Evolutionary conservation across 2,329 filamentous ascomycete species (phyloP).

Genomic region (Colletotrichum sp.): DNA sequence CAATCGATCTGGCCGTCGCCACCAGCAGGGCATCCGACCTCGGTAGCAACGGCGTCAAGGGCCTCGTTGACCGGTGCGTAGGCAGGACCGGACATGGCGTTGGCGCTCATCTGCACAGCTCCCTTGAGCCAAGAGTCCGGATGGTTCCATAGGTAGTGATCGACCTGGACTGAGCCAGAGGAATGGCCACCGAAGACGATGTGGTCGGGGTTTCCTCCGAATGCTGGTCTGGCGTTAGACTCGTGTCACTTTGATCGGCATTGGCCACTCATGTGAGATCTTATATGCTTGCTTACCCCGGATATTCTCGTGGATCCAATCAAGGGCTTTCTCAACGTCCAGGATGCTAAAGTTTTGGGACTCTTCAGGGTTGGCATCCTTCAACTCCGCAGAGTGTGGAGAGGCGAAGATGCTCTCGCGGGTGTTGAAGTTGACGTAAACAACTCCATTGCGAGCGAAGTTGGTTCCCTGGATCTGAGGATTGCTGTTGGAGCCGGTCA

Average conservation of each 20-base stretch:
- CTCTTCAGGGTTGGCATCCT: constrained; percentile 28
- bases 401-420: constrained; percentile 49
- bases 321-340: constrained; percentile 41
- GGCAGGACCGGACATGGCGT: constrained; percentile 42
- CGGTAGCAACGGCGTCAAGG: constrained; percentile 38
- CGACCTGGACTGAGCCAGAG: constrained; percentile 40
- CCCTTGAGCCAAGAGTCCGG: constrained; percentile 40
- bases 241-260: background rate
- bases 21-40: constrained; percentile 37
- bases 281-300: constrained; percentile 12
- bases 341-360: constrained; percentile 35
- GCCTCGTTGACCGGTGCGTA: constrained; percentile 41
- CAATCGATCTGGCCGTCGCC: constrained; percentile 40
- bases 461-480: constrained; percentile 39
- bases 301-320: constrained; percentile 45
- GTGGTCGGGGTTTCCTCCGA: constrained; percentile 49
- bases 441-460: constrained; percentile 39
- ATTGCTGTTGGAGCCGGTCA: constrained; percentile 45
- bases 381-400: constrained; percentile 43
- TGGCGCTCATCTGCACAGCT: constrained; percentile 47
- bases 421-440: constrained; percentile 45
- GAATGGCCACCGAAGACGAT: constrained; percentile 50
- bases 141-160: constrained; percentile 47
- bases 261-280: background rate
- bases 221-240: constrained; percentile 30